A percentile compares a stretch with the other conserved stretches of the same genome.
Conservation (phyloP, 805 yeast species). For the Candida ficus region DNA sequence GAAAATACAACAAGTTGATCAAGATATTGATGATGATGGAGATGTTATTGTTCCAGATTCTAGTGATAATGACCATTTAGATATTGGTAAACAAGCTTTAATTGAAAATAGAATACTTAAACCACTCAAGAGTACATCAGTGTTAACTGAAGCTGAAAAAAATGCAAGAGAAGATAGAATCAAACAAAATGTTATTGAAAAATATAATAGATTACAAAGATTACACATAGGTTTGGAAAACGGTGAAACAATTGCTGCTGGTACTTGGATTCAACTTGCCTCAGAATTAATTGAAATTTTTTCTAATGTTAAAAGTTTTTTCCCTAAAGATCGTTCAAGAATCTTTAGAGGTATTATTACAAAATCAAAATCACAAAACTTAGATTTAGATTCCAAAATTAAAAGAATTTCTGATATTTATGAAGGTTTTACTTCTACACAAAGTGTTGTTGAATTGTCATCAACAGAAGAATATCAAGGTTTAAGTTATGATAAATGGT, state of each 20-base stretch:
- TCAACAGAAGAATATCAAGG: conserved; percentile 68
- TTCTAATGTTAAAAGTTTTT: conserved; percentile 70
- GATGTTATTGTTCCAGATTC: neutral
- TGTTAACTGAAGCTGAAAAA: conserved; percentile 39
- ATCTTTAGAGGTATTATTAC: conserved; percentile 63
- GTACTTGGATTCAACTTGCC: conserved; percentile 80
- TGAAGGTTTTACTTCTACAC: conserved; percentile 44
- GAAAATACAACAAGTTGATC: conserved; percentile 14
- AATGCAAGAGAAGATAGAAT: conserved; percentile 53
- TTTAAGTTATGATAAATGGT: conserved; percentile 75
- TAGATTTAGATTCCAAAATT: conserved; percentile 68
- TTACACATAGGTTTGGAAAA: conserved; percentile 42
- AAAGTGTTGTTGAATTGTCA: conserved; percentile 38
- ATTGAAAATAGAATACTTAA: conserved; percentile 18
- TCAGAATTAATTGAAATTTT: conserved; percentile 81
- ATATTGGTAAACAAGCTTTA: no score
- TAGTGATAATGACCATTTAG: conserved; percentile 10
- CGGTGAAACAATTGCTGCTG: conserved; percentile 56
- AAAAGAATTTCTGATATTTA: conserved; percentile 62
- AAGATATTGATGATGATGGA: conserved; percentile 22
- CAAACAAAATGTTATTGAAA: conserved; percentile 50
- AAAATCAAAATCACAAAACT: conserved; percentile 53
- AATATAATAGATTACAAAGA: conserved; percentile 48
- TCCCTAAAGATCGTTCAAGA: conserved; percentile 68
- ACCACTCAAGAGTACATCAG: conserved; percentile 28